Percentiles rank a stretch among this genome's conserved stretches.
phyloP scores from a whole-genome alignment of 2,329 filamentous ascomycete species.

The Helotiales sp. region DNA sequence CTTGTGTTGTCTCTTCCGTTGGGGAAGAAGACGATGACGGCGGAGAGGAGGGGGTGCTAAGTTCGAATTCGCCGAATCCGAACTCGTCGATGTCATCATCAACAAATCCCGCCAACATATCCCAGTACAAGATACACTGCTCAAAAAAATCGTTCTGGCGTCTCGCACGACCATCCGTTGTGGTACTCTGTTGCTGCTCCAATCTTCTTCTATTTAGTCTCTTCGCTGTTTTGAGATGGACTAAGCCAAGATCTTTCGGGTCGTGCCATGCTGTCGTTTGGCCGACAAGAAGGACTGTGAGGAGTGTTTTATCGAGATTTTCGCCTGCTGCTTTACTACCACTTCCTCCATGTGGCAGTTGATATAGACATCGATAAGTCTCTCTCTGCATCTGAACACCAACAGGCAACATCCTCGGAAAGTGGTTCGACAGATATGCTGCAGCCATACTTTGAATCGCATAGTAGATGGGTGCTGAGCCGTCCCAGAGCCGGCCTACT shows the following conservation, averaged over 20 bases:
- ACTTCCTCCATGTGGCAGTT: constrained; percentile 52
- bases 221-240: constrained; percentile 33
- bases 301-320: constrained; percentile 53
- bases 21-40: neutral
- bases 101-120: constrained; percentile 33
- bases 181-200: constrained; percentile 21
- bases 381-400: constrained; percentile 50
- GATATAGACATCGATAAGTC: constrained; percentile 35
- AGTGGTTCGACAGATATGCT: constrained; percentile 58
- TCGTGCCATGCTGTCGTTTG: constrained; percentile 62
- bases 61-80: constrained; percentile 17
- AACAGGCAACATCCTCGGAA: constrained; percentile 50
- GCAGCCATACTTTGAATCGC: constrained; percentile 66
- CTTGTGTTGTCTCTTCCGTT: constrained; percentile 12
- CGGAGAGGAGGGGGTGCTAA: neutral
- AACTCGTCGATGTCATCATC: constrained; percentile 30
- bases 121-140: constrained; percentile 35
- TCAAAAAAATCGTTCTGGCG: constrained; percentile 34
- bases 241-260: constrained; percentile 49
- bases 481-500: constrained; percentile 56
- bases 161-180: constrained; percentile 15
- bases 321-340: constrained; percentile 45
- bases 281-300: constrained; percentile 59
- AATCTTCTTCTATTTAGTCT: constrained; percentile 27
- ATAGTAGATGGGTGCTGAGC: constrained; percentile 58